Conservation (phyloP, 768 basidiomycete genomes). For the Psilocybe subaeruginosa region DNA sequence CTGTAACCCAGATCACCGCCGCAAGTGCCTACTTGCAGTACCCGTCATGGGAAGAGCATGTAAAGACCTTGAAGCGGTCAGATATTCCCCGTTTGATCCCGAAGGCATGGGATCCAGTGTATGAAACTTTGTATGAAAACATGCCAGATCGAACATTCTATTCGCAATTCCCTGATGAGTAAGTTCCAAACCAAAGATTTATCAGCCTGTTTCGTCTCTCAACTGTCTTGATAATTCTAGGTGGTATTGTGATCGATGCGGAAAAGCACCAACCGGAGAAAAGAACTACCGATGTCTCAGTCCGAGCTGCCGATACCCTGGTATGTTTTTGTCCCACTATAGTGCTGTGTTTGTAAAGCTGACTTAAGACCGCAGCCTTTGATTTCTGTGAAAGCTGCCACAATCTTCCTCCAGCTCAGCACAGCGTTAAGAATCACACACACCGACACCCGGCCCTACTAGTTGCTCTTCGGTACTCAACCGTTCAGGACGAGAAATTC, state of each 20-base stretch:
- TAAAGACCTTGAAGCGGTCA: not conserved
- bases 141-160: not conserved
- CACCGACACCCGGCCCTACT: not conserved
- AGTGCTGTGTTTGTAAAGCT: not conserved
- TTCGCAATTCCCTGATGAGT: not conserved
- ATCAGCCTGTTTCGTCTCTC: not conserved
- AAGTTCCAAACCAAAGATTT: not conserved
- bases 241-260: not conserved
- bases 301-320: not conserved
- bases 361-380: not conserved
- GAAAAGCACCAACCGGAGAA: not conserved
- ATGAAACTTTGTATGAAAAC: not conserved
- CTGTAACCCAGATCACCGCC: not conserved
- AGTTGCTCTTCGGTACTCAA: not conserved
- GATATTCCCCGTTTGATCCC: not conserved
- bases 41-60: not conserved
- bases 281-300: not conserved
- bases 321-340: not conserved
- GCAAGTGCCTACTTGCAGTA: not conserved
- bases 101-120: not conserved
- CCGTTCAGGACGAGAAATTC: not conserved
- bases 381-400: not conserved
- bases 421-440: not conserved
- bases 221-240: not conserved
- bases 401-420: not conserved